Percentiles rank a stretch among this genome's conserved stretches.
These are phyloP conservation scores for Cyberlindnera saturnus DNA, from an alignment of 805 yeast genomes.

Conservation along the genomic window DNA sequence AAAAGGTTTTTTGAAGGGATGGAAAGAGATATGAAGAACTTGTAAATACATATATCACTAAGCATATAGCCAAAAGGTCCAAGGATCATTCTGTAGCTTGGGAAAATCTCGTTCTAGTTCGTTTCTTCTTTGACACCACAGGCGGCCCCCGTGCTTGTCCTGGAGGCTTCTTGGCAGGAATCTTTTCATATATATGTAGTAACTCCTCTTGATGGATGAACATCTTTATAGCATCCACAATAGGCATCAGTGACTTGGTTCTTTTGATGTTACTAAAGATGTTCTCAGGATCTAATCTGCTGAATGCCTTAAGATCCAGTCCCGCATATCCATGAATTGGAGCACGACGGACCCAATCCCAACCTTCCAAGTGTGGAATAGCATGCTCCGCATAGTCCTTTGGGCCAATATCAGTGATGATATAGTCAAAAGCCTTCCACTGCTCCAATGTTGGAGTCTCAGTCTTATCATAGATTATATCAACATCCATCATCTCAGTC, in stretches of 20 bases:
- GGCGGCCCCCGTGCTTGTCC: not conserved
- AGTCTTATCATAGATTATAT: constrained; percentile 64
- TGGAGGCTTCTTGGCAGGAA: not conserved
- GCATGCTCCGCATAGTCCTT: constrained; percentile 1
- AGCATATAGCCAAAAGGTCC: not conserved
- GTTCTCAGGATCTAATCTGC: constrained; percentile 6
- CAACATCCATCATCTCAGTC: constrained; percentile 21
- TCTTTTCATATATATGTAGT: constrained; percentile 15
- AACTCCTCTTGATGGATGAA: constrained; percentile 7
- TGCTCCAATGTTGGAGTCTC: constrained; percentile 38
- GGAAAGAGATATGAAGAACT: not conserved
- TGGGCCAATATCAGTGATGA: constrained; percentile 31
- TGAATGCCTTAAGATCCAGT: constrained; percentile 24
- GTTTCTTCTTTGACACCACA: not conserved
- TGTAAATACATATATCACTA: constrained; percentile 1
- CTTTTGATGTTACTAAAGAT: constrained; percentile 1
- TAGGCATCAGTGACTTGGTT: constrained; percentile 11
- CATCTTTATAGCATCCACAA: constrained; percentile 8
- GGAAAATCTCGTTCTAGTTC: not conserved
- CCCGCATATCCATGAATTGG: constrained; percentile 36
- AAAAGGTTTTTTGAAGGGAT: constrained; percentile 12
- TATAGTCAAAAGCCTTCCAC: constrained; percentile 48
- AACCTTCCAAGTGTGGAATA: constrained; percentile 23
- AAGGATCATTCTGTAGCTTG: too few relatives aligned
- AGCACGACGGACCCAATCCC: constrained; percentile 39